phyloP scores from a whole-genome alignment of 2,329 filamentous ascomycete species.

The Neurospora sp. region DNA sequence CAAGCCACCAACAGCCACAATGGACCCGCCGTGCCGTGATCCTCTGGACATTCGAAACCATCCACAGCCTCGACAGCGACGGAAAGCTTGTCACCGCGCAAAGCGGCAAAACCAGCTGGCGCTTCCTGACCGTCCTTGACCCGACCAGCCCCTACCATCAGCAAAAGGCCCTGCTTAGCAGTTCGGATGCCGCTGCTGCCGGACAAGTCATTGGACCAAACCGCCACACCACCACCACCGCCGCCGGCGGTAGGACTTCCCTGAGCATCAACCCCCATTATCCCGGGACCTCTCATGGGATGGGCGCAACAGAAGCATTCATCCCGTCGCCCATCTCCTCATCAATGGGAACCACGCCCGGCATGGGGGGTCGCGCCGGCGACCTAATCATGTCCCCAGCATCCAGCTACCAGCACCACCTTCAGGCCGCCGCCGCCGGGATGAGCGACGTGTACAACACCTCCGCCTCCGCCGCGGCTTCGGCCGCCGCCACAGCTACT shows the following conservation, averaged over 20 bases:
- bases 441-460: neutral
- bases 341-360: neutral
- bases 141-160: slow-evolving; percentile 50
- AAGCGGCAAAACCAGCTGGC: slow-evolving; percentile 45
- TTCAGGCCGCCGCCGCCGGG: slow-evolving; percentile 16
- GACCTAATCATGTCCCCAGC: slow-evolving; percentile 45
- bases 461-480: slow-evolving; percentile 39
- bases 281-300: neutral
- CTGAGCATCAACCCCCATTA: neutral
- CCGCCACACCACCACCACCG: neutral
- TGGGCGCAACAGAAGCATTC: neutral
- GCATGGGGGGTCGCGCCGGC: slow-evolving; percentile 10
- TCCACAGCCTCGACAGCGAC: slow-evolving; percentile 28
- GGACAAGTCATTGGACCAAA: neutral
- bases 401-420: slow-evolving; percentile 39
- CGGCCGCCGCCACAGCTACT: slow-evolving; percentile 36
- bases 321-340: neutral
- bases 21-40: slow-evolving; percentile 52
- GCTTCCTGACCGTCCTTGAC: slow-evolving; percentile 51
- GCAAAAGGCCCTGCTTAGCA: slow-evolving; percentile 31
- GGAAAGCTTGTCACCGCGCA: slow-evolving; percentile 36
- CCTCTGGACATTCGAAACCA: slow-evolving; percentile 52
- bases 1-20: slow-evolving; percentile 12
- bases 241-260: neutral
- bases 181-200: slow-evolving; percentile 8